These are phyloP conservation scores for Ecytonucleospora hepatopenaei DNA, from an alignment of 371 early-diverging fungal genomes.

Conservation along the genomic window DNA sequence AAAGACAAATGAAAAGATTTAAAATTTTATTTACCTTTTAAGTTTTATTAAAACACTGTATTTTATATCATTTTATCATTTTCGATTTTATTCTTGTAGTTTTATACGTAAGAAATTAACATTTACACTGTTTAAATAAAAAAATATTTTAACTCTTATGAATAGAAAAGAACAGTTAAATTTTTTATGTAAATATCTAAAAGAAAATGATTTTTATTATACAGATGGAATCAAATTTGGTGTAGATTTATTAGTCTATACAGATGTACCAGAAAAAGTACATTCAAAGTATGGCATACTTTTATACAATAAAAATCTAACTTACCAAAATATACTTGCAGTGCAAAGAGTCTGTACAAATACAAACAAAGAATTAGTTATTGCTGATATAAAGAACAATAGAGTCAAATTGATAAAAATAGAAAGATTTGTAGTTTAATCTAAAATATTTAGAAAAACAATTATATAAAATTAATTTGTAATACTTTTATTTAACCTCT, in stretches of 20 bases:
- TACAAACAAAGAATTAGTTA: conserved; percentile 12
- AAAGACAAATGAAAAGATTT: conserved; percentile 1
- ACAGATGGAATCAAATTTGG: conserved; percentile 52
- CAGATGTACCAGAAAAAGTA: conserved; percentile 37
- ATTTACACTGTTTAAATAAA: too few species aligned
- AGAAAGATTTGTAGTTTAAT: not conserved
- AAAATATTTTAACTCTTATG: too few species aligned
- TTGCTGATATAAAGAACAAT: conserved; percentile 1
- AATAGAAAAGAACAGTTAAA: not conserved
- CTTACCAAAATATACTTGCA: conserved; percentile 14
- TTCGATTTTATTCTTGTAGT: too few species aligned
- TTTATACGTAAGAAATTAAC: too few species aligned
- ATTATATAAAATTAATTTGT: not conserved
- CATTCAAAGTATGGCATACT: conserved; percentile 48
- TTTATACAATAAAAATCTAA: conserved; percentile 5
- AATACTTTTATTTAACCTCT: not conserved
- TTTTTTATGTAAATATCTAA: conserved; percentile 6
- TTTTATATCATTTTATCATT: too few species aligned
- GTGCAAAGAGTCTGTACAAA: conserved; percentile 19
- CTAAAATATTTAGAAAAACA: not conserved
- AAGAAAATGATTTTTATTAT: conserved; percentile 24
- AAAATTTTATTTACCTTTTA: not conserved
- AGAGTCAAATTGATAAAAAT: not conserved
- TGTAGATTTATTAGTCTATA: conserved; percentile 47
- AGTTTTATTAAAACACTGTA: too few species aligned